Evolutionary conservation across 2,329 filamentous ascomycete species (phyloP), one percentile per base, ranked within the genome.

Genomic region (Neofusicoccum umdonicola): DNA sequence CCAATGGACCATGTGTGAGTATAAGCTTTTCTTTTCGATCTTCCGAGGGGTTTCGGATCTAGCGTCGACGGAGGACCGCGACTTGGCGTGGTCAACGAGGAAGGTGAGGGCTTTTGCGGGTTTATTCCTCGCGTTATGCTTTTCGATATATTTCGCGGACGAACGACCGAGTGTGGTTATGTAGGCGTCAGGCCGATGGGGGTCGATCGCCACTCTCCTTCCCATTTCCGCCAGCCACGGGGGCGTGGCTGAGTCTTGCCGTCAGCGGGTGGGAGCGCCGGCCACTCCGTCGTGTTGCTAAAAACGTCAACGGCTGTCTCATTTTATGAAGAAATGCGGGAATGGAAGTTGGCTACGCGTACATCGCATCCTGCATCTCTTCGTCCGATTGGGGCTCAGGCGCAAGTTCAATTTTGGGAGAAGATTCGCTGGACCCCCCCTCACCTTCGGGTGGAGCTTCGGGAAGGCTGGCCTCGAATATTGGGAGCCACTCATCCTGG

Each of bases 381-480:
- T 63, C 48, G 7, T 63, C 61, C 27, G 27, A 34, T 56, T 39
- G 44, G 45, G 27, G 47, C 37, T 19, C 48, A 50, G 42, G 58
- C 35, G 37, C 48, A 11, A 27, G n/a, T 35, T 48, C 52, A 9
- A 15, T 42, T 52, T 17, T 50, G 31, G 22, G 39, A n/a, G 22
- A 13, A 39, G 35, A 12, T 41, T 56, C 51, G 51, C 17, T 35
- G 39, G 61, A 3, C 3, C 19, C 45, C 41, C 47, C 61, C n/a
- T 63, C 61, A 54, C 37, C 19, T 15, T 44, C 45, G 35, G 60
- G 31, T 51, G 35, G 35, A 52, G 60, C 47, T 31, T 63, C 31
- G 64, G 66, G 62, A 71, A 73, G 13, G 35, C 31, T 64, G 34
- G 76, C 78, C 12, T 74, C 68, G 19, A 81, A 65, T 11, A 81